phyloP scores from a whole-genome alignment of 768 basidiomycete species.

The Rhodotorula diobovata region DNA sequence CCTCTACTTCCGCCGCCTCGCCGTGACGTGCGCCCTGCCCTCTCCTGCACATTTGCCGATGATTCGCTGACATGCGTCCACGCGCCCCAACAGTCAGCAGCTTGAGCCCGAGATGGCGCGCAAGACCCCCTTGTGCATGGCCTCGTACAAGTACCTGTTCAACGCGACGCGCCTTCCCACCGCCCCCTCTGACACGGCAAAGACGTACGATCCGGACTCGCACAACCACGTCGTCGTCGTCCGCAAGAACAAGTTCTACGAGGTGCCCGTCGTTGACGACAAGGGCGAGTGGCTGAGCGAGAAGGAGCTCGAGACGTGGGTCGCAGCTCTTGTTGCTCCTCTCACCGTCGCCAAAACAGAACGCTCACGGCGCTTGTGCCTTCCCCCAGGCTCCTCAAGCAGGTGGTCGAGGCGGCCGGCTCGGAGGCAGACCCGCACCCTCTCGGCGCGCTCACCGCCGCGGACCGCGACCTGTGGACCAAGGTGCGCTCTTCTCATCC shows the following conservation, averaged over 20 bases:
- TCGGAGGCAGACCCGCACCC: slow-evolving; percentile 51
- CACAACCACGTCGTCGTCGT: slow-evolving; percentile 88
- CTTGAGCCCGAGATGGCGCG: slow-evolving; percentile 84
- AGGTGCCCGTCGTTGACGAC: slow-evolving; percentile 64
- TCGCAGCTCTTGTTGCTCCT: slow-evolving; percentile 11
- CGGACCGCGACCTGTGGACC: slow-evolving; percentile 86
- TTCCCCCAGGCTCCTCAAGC: slow-evolving; percentile 55
- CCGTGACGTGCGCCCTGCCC: slow-evolving; percentile 61
- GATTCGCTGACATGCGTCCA: not conserved
- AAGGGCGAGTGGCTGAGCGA: slow-evolving; percentile 68
- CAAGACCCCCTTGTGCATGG: slow-evolving; percentile 76
- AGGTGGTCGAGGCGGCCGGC: slow-evolving; percentile 66
- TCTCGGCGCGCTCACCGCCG: slow-evolving; percentile 78
- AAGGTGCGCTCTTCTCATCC: slow-evolving; percentile 47
- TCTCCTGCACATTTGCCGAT: not conserved
- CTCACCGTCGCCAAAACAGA: not conserved
- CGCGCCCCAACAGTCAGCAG: slow-evolving; percentile 55
- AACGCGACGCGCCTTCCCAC: slow-evolving; percentile 84
- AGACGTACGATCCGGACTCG: slow-evolving; percentile 66
- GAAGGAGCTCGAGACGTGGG: slow-evolving; percentile 71
- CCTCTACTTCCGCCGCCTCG: slow-evolving; percentile 54
- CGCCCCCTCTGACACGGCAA: slow-evolving; percentile 74
- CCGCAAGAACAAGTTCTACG: slow-evolving; percentile 85
- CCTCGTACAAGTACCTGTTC: slow-evolving; percentile 96
- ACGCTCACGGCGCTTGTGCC: too few species aligned